Conservation (phyloP, 805 yeast genomes). For the Lipomyces starkeyi region DNA sequence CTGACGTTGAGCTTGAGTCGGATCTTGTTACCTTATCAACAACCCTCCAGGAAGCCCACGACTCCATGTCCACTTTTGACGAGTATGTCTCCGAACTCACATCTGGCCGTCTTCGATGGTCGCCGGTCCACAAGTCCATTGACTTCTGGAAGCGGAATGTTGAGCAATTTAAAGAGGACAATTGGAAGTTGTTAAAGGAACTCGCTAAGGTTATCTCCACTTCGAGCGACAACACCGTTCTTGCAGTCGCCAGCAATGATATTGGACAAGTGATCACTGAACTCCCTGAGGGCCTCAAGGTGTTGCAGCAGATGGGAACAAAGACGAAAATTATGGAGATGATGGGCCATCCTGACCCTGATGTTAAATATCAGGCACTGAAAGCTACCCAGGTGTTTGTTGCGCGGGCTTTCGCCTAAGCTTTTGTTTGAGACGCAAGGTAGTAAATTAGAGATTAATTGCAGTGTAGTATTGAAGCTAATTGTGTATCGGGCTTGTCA, state of each 20-base stretch:
- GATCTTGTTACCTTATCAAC: conserved; percentile 68
- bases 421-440: background rate
- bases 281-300: conserved; percentile 64
- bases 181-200: conserved; percentile 72
- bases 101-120: conserved; percentile 78
- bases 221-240: conserved; percentile 43
- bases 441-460: background rate
- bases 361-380: conserved; percentile 92
- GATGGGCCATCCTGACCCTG: conserved; percentile 78
- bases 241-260: conserved; percentile 73
- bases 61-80: conserved; percentile 86
- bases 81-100: conserved; percentile 86
- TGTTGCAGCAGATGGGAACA: conserved; percentile 61
- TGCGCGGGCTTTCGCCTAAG: conserved; percentile 65
- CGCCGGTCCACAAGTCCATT: conserved; percentile 88
- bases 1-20: conserved; percentile 84
- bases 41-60: conserved; percentile 72
- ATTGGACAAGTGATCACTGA: conserved; percentile 64
- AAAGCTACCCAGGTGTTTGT: conserved; percentile 94
- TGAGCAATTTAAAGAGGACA: conserved; percentile 72
- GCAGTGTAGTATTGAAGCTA: background rate
- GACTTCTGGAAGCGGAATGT: conserved; percentile 91
- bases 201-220: conserved; percentile 53
- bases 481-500: background rate
- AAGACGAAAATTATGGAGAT: conserved; percentile 85